These are phyloP conservation scores for Aspergillus ibericus DNA, from an alignment of 2,329 filamentous ascomycete species.

Conservation along the genomic window DNA sequence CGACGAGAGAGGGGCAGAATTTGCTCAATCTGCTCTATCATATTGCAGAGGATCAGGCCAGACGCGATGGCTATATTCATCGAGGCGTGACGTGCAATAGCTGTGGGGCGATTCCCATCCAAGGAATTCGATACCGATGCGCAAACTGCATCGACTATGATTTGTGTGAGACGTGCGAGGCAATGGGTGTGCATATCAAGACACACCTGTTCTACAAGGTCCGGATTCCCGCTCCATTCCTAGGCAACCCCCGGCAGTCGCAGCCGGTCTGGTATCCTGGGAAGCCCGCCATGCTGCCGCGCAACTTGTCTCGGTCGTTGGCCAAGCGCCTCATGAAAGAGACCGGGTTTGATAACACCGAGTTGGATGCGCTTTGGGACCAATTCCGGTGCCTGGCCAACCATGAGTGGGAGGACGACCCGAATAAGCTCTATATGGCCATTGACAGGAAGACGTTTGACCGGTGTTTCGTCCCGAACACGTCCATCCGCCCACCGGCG, in stretches of 20 bases:
- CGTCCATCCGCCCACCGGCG: slow-evolving; percentile 71
- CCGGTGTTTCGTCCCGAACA: slow-evolving; percentile 82
- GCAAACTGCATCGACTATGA: slow-evolving; percentile 96
- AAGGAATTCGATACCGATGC: slow-evolving; percentile 89
- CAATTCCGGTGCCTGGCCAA: slow-evolving; percentile 95
- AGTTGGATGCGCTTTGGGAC: slow-evolving; percentile 92
- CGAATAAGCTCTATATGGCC: slow-evolving; percentile 72
- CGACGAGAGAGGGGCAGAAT: slow-evolving; percentile 65
- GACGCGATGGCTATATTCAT: slow-evolving; percentile 85
- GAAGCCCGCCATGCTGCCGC: slow-evolving; percentile 70
- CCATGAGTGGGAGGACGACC: slow-evolving; percentile 78
- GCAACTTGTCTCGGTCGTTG: slow-evolving; percentile 65
- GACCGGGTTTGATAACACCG: slow-evolving; percentile 78
- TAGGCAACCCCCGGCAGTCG: slow-evolving; percentile 73
- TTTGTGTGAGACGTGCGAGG: slow-evolving; percentile 89
- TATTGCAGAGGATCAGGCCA: slow-evolving; percentile 90
- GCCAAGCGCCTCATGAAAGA: slow-evolving; percentile 69
- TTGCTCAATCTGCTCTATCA: slow-evolving; percentile 83
- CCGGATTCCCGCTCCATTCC: slow-evolving; percentile 80
- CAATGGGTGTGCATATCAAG: slow-evolving; percentile 69
- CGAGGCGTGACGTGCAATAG: slow-evolving; percentile 89
- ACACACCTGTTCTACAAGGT: slow-evolving; percentile 98
- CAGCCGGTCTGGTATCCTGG: slow-evolving; percentile 86
- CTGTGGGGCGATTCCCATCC: slow-evolving; percentile 84
- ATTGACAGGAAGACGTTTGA: slow-evolving; percentile 95